A percentile compares a stretch with the other conserved stretches of the same genome.
phyloP scores from a whole-genome alignment of 2,329 filamentous ascomycete species.

The Pseudocercospora macadamiae region DNA sequence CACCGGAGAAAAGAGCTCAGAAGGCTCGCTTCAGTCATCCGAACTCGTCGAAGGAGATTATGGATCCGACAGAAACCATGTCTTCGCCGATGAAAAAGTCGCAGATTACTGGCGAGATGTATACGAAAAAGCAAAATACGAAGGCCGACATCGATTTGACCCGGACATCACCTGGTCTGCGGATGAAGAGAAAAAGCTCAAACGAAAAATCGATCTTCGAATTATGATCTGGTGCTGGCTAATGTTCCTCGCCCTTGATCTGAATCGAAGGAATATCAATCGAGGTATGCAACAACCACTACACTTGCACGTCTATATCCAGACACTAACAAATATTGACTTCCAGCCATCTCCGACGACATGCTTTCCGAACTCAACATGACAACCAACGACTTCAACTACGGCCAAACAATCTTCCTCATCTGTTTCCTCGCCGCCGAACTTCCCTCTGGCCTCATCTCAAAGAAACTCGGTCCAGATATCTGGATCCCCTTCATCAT shows the following conservation, averaged over 20 bases:
- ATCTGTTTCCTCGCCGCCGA: slow-evolving; percentile 41
- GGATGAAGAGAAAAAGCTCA: slow-evolving; percentile 46
- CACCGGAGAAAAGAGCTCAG: slow-evolving; percentile 1
- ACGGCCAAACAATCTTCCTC: slow-evolving; percentile 33
- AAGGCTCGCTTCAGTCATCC: slow-evolving; percentile 17
- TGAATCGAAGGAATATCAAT: slow-evolving; percentile 36
- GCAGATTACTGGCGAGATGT: slow-evolving; percentile 58
- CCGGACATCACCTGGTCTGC: slow-evolving; percentile 50
- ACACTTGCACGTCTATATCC: not conserved
- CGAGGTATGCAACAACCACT: slow-evolving; percentile 15
- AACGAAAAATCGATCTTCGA: slow-evolving; percentile 28
- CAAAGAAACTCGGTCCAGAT: slow-evolving; percentile 51
- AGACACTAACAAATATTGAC: slow-evolving; percentile 54
- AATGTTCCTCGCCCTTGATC: slow-evolving; percentile 33
- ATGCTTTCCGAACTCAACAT: slow-evolving; percentile 33
- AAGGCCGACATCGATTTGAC: slow-evolving; percentile 54
- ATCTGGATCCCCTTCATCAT: slow-evolving; percentile 49
- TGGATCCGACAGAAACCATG: slow-evolving; percentile 23
- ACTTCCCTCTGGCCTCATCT: slow-evolving; percentile 51
- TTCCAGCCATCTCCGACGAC: slow-evolving; percentile 30
- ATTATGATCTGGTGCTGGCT: slow-evolving; percentile 34
- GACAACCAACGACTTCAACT: slow-evolving; percentile 38
- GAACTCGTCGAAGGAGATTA: slow-evolving; percentile 25
- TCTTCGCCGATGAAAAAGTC: slow-evolving; percentile 55
- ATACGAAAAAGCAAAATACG: slow-evolving; percentile 59